A percentile compares a stretch with the other conserved stretches of the same genome.
These are phyloP conservation scores for Williopsis jadinii DNA, from an alignment of 1,139 yeast genomes.

Conservation along the genomic window DNA sequence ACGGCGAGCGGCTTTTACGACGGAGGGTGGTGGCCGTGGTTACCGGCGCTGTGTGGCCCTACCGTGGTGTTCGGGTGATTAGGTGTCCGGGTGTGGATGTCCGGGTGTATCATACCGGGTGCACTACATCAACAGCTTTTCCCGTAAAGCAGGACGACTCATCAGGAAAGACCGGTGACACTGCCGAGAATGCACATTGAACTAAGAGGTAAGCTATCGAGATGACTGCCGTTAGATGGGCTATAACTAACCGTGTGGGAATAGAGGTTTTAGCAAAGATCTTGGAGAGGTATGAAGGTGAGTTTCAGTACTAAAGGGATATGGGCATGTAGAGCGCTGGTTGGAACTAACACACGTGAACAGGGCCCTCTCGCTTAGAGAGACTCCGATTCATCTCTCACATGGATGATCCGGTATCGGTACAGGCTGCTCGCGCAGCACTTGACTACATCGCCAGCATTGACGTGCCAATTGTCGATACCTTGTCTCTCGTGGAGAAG, in stretches of 20 bases:
- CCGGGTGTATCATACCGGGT: too few relatives aligned
- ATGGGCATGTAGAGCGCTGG: too few relatives aligned
- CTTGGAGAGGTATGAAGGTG: conserved; percentile 8
- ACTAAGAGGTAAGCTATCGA: background rate
- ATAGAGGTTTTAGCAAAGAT: conserved; percentile 2
- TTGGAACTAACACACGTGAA: background rate
- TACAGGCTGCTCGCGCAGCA: conserved; percentile 6
- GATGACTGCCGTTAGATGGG: background rate
- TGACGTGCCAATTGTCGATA: conserved; percentile 3
- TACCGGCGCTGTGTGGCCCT: too few relatives aligned
- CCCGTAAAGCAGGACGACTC: too few relatives aligned
- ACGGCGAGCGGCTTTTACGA: background rate
- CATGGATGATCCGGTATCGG: conserved; percentile 1
- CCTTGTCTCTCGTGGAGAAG: background rate
- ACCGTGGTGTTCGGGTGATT: too few relatives aligned
- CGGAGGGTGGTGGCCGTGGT: background rate
- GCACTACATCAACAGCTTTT: too few relatives aligned
- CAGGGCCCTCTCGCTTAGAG: conserved; percentile 9
- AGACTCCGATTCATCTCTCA: conserved; percentile 5
- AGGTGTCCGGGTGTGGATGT: too few relatives aligned
- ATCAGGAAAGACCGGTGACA: background rate
- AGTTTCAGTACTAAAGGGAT: background rate
- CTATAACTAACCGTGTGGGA: background rate
- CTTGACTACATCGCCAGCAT: conserved; percentile 5
- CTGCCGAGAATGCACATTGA: background rate